phyloP scores from a whole-genome alignment of 106 monocot genomes.

The Allium cepa region DNA sequence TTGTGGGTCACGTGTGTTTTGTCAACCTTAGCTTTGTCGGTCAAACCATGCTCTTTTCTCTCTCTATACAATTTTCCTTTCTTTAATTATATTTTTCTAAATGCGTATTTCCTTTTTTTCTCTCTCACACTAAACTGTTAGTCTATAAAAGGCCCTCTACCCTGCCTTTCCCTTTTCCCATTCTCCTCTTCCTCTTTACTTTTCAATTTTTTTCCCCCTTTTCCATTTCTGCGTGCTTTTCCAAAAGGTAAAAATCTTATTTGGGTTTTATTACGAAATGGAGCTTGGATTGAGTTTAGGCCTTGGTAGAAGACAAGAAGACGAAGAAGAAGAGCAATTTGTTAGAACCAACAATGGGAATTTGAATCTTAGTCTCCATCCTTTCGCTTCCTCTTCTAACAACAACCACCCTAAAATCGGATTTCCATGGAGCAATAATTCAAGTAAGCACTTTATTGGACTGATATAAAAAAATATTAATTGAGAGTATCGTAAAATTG shows the following conservation, averaged over 20 bases:
- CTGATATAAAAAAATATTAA: background rate
- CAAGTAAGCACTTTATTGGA: background rate
- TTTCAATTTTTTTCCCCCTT: background rate
- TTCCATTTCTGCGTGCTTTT: background rate
- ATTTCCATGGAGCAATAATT: background rate
- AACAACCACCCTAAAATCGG: background rate
- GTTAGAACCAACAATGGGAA: background rate
- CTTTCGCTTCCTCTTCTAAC: background rate
- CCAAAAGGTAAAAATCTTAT: background rate
- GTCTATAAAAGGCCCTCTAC: background rate
- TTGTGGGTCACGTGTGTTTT: constrained; percentile 14
- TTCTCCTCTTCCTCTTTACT: background rate
- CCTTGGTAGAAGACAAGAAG: constrained; percentile 3
- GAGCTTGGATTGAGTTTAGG: constrained; percentile 11
- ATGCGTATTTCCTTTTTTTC: no score
- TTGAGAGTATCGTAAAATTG: background rate
- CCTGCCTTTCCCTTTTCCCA: background rate
- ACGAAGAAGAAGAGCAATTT: constrained; percentile 2
- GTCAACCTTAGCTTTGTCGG: constrained; percentile 4
- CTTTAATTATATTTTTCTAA: background rate
- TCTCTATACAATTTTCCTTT: background rate
- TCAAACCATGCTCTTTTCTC: background rate
- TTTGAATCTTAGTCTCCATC: constrained; percentile 4
- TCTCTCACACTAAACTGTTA: background rate
- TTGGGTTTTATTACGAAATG: background rate